A percentile compares a stretch with the other conserved stretches of the same genome.
These are phyloP conservation scores for Penicillium verhagenii DNA, from an alignment of 495 filamentous ascomycete species.

Conservation along the genomic window DNA sequence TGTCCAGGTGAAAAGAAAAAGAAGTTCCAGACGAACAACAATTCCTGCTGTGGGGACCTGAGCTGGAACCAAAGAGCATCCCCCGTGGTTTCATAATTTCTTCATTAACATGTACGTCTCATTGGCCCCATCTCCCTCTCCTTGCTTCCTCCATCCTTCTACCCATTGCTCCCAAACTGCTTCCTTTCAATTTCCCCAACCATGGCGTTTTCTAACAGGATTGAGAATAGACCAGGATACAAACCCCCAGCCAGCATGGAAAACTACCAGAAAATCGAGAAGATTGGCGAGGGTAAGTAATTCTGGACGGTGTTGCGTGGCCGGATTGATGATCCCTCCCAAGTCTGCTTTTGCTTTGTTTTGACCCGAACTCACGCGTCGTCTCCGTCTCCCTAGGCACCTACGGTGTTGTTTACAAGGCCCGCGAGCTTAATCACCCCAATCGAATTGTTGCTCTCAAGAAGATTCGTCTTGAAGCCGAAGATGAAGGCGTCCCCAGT, in stretches of 20 bases:
- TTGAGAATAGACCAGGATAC: background rate
- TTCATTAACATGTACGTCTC: background rate
- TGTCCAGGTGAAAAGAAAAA: background rate
- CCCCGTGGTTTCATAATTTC: background rate
- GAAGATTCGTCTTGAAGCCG: constrained; percentile 96
- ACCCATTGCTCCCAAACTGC: constrained; percentile 14
- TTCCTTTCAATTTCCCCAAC: constrained; percentile 2
- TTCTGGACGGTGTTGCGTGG: constrained; percentile 3
- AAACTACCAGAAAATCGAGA: constrained; percentile 99
- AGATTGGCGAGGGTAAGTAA: constrained; percentile 89
- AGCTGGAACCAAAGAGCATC: background rate
- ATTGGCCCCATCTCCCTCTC: background rate
- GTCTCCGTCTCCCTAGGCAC: constrained; percentile 58
- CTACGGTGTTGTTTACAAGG: constrained; percentile 93
- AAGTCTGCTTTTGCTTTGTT: background rate
- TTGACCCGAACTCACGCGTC: constrained; percentile 14
- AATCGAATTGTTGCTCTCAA: constrained; percentile 91
- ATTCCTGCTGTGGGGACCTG: background rate
- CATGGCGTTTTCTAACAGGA: constrained; percentile 10
- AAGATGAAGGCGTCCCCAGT: constrained; percentile 94
- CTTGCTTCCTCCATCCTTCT: constrained; percentile 22
- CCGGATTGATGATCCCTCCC: background rate
- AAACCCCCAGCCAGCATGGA: constrained; percentile 63
- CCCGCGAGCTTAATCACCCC: constrained; percentile 72
- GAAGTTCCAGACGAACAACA: constrained; percentile 28